Evolutionary conservation across 768 basidiomycete species (phyloP).

Genomic region (Tylopilus sp.): DNA sequence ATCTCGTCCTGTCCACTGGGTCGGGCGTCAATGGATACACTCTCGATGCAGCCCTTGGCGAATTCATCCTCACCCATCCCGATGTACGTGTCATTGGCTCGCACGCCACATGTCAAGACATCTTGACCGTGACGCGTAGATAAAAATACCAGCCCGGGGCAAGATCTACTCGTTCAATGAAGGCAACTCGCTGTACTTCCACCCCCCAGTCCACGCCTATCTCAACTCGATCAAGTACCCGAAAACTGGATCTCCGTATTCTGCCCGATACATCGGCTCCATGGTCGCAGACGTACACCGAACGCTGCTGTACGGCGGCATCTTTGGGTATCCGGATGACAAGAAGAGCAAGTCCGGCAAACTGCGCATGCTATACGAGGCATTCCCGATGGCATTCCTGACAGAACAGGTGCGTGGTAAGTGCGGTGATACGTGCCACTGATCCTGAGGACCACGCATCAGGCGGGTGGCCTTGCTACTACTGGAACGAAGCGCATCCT

Average conservation of each 20-base stretch:
- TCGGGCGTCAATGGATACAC: conserved; percentile 98
- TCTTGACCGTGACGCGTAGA: conserved; percentile 41
- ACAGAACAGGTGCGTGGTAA: conserved; percentile 74
- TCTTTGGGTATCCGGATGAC: conserved; percentile 97
- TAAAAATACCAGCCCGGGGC: conserved; percentile 88
- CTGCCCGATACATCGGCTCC: conserved; percentile 91
- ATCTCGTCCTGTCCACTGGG: conserved; percentile 93
- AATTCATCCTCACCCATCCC: conserved; percentile 98
- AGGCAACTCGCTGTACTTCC: conserved; percentile 95
- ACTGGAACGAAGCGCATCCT: conserved; percentile 93
- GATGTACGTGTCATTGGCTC: conserved; percentile 50
- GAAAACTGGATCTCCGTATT: conserved; percentile 72
- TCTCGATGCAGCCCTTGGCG: conserved; percentile 90
- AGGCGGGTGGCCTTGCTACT: conserved; percentile 96
- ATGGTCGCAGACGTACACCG: conserved; percentile 99
- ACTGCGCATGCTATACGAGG: conserved; percentile 92
- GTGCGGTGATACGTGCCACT: background rate
- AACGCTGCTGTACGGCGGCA: conserved; percentile 94
- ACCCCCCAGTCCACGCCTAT: conserved; percentile 75
- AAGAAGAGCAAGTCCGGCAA: conserved; percentile 98
- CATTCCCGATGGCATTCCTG: conserved; percentile 96
- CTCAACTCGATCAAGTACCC: conserved; percentile 93
- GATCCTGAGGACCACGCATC: conserved; percentile 4
- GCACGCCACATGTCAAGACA: background rate
- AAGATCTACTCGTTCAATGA: conserved; percentile 99